Evolutionary conservation across 2,329 filamentous ascomycete genomes (phyloP).

Genomic region (Hypomyces perniciosus): DNA sequence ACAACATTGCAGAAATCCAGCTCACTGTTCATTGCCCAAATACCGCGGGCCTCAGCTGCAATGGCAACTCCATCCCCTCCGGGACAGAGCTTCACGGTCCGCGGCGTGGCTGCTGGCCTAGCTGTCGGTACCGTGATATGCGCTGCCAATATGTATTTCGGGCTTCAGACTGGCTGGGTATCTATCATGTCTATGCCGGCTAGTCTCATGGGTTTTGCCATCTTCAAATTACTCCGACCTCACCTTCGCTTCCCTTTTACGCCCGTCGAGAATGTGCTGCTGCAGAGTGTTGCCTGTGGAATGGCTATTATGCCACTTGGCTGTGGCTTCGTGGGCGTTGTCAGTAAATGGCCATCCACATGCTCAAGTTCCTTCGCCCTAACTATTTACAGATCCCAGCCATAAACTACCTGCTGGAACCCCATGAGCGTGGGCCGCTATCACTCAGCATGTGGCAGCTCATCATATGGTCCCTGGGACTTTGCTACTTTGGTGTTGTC

Average conservation of each 20-base stretch:
- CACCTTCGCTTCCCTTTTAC: constrained; percentile 70
- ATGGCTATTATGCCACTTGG: constrained; percentile 96
- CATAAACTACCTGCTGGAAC: constrained; percentile 74
- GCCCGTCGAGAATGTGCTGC: constrained; percentile 86
- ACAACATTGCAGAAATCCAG: too few relatives aligned
- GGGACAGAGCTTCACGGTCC: constrained; percentile 72
- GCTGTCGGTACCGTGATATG: constrained; percentile 85
- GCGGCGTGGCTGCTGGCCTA: constrained; percentile 73
- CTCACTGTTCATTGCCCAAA: too few relatives aligned
- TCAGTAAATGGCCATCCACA: constrained; percentile 27
- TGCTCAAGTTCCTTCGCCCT: constrained; percentile 6
- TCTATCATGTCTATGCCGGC: constrained; percentile 96
- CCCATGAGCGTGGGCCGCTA: constrained; percentile 73
- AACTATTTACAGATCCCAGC: constrained; percentile 60
- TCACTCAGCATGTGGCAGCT: constrained; percentile 67
- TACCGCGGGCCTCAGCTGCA: too few relatives aligned
- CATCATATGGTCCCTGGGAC: constrained; percentile 82
- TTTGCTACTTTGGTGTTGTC: constrained; percentile 94
- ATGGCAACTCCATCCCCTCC: constrained; percentile 24
- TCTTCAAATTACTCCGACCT: constrained; percentile 74
- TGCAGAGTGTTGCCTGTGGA: constrained; percentile 90
- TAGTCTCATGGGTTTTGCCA: constrained; percentile 87
- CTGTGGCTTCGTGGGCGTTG: constrained; percentile 89
- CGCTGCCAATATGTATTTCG: constrained; percentile 98
- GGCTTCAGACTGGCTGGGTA: constrained; percentile 72